These are phyloP conservation scores for Monosporozyma solicola DNA, from an alignment of 805 yeast genomes.

Conservation along the genomic window DNA sequence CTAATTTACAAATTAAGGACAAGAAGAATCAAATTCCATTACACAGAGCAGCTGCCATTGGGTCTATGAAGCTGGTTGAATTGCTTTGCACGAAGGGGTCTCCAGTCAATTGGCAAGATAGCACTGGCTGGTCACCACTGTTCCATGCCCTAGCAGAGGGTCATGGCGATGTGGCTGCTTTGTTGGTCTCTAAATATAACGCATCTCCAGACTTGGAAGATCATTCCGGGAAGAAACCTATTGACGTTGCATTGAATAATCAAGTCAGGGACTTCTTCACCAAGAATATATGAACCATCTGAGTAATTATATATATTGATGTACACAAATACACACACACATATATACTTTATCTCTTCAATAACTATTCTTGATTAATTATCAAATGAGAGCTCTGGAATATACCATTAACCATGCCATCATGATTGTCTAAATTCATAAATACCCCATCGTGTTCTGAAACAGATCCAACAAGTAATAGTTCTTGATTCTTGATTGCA, in stretches of 20 bases:
- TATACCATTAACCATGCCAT: constrained; percentile 20
- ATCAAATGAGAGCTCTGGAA: constrained; percentile 14
- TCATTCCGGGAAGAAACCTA: constrained; percentile 45
- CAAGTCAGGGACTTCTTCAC: constrained; percentile 37
- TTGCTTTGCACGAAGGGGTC: constrained; percentile 45
- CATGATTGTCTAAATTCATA: constrained; percentile 7
- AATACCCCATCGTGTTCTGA: constrained; percentile 7
- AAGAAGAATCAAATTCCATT: constrained; percentile 55
- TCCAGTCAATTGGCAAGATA: constrained; percentile 61
- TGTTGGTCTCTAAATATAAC: constrained; percentile 47
- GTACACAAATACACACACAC: no score
- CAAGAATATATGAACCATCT: constrained; percentile 10
- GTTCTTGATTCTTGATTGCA: constrained; percentile 68
- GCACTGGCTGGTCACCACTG: constrained; percentile 73
- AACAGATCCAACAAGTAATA: constrained; percentile 68
- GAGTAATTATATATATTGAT: background rate
- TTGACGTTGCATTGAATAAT: constrained; percentile 47
- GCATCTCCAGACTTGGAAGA: constrained; percentile 48
- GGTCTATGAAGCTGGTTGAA: constrained; percentile 49
- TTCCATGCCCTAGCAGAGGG: constrained; percentile 93
- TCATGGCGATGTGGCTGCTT: constrained; percentile 62
- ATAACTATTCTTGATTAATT: constrained; percentile 5
- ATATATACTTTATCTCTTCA: background rate
- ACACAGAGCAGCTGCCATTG: constrained; percentile 78
- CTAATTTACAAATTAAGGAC: constrained; percentile 60